These are phyloP conservation scores for Allium fistulosum DNA, from an alignment of 106 monocot genomes.

Conservation along the genomic window DNA sequence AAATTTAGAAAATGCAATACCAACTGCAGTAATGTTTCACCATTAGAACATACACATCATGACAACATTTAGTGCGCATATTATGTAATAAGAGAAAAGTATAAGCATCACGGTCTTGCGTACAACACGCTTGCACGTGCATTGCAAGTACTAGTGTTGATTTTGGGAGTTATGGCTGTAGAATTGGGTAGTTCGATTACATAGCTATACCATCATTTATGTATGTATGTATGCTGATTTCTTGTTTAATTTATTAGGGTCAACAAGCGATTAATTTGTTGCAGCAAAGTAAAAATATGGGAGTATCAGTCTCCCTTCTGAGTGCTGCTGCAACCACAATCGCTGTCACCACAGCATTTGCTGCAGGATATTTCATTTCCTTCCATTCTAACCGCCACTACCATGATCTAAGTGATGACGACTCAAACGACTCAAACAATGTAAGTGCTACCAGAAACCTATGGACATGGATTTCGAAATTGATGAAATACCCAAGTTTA, in stretches of 20 bases:
- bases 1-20: too few relatives aligned
- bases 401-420: background rate
- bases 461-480: too few relatives aligned
- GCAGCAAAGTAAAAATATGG: slow-evolving; percentile 14
- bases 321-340: slow-evolving; percentile 32
- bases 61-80: too few relatives aligned
- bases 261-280: background rate
- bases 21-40: too few relatives aligned
- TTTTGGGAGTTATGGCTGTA: too few relatives aligned
- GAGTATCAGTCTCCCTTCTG: slow-evolving; percentile 29
- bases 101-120: too few relatives aligned
- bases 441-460: too few relatives aligned
- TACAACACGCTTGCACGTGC: too few relatives aligned
- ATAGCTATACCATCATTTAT: background rate
- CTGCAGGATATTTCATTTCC: slow-evolving; percentile 60
- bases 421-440: slow-evolving; percentile 8
- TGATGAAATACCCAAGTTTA: background rate
- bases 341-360: slow-evolving; percentile 68
- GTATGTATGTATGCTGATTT: too few relatives aligned
- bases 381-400: slow-evolving; percentile 1
- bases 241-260: background rate
- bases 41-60: too few relatives aligned
- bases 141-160: too few relatives aligned
- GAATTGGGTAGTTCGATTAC: background rate
- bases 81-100: too few relatives aligned